These are phyloP conservation scores for Populus deltoides DNA, from an alignment of 345 rosid species.

Conservation along the genomic window DNA sequence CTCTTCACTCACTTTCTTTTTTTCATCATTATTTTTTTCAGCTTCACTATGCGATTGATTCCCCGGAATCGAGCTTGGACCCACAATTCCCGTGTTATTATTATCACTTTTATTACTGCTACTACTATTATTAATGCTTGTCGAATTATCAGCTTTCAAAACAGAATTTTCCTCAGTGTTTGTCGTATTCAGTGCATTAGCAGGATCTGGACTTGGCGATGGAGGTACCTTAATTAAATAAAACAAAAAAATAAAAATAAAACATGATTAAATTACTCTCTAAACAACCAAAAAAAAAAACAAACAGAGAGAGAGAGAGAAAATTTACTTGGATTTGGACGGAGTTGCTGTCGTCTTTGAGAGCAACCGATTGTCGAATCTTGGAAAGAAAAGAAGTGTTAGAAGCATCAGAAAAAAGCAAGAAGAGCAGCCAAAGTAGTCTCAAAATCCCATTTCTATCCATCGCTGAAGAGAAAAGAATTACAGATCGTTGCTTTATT, in stretches of 20 bases:
- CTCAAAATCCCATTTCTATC: constrained; percentile 10
- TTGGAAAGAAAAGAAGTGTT: constrained; percentile 26
- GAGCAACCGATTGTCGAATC: constrained; percentile 34
- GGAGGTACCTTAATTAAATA: constrained; percentile 40
- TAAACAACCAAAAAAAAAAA: not conserved
- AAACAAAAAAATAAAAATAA: constrained; percentile 10
- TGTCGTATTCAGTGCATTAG: constrained; percentile 8
- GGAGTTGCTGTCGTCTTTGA: constrained; percentile 3
- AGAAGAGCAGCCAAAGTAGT: constrained; percentile 37
- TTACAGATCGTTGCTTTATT: not conserved
- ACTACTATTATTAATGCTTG: constrained; percentile 14
- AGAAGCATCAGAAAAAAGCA: constrained; percentile 42
- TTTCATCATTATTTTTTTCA: constrained; percentile 18
- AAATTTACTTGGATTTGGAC: constrained; percentile 34
- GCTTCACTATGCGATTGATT: not conserved
- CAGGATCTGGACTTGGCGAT: constrained; percentile 31
- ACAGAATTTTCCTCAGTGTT: constrained; percentile 28
- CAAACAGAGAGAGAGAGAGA: not conserved
- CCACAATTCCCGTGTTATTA: constrained; percentile 18
- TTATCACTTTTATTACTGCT: not conserved
- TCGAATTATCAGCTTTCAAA: constrained; percentile 18
- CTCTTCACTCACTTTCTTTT: constrained; percentile 10
- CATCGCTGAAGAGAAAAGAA: constrained; percentile 3
- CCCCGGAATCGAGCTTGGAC: not conserved
- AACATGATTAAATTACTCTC: constrained; percentile 9